phyloP scores from a whole-genome alignment of 192 early-diverging fungal genomes.

The Coemansia sp. region DNA sequence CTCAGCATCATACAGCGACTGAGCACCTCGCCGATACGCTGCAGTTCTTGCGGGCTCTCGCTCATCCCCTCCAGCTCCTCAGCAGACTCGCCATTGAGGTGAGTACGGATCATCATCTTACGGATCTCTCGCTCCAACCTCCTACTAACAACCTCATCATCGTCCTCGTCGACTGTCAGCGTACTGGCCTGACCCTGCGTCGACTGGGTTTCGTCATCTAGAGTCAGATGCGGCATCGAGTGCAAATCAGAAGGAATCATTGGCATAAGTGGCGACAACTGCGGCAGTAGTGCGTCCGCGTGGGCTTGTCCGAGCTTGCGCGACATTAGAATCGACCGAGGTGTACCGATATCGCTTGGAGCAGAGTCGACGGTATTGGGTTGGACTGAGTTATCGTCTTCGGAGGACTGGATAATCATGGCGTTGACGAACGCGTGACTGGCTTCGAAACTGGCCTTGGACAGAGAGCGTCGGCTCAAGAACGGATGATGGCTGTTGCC shows the following conservation, averaged over 20 bases:
- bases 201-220: slow-evolving; percentile 6
- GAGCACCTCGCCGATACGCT: slow-evolving; percentile 49
- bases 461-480: slow-evolving; percentile 25
- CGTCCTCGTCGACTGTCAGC: background rate
- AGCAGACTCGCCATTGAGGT: slow-evolving; percentile 14
- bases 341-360: slow-evolving; percentile 8
- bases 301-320: slow-evolving; percentile 47
- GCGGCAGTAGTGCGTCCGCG: slow-evolving; percentile 42
- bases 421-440: slow-evolving; percentile 39
- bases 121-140: slow-evolving; percentile 47
- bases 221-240: slow-evolving; percentile 29
- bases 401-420: slow-evolving; percentile 22
- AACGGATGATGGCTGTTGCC: slow-evolving; percentile 17
- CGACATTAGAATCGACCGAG: slow-evolving; percentile 52
- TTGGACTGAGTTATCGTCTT: slow-evolving; percentile 7
- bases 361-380: background rate
- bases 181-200: background rate
- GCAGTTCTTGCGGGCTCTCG: slow-evolving; percentile 39
- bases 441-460: slow-evolving; percentile 42
- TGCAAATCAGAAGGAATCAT: background rate
- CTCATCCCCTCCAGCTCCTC: slow-evolving; percentile 32
- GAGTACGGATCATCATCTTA: slow-evolving; percentile 41
- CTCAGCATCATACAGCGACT: slow-evolving; percentile 78
- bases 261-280: slow-evolving; percentile 40
- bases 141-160: slow-evolving; percentile 32